Evolutionary conservation across 1,139 yeast species (phyloP), one percentile per base, ranked within the genome.

Genomic region (Pichia sp.): DNA sequence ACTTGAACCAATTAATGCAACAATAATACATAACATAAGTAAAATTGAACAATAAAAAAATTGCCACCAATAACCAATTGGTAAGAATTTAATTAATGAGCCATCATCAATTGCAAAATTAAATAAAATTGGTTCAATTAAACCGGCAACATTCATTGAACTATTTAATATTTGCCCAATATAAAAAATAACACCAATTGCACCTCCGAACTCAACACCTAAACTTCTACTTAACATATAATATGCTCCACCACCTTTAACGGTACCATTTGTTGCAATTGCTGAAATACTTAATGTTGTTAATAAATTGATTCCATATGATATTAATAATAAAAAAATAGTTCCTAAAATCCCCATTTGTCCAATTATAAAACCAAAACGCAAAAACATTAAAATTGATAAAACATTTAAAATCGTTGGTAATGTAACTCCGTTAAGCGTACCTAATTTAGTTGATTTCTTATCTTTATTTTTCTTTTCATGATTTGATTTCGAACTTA

Each of bases 131-230:
- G 92, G 92, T 61, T 84, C 94, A 42, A 82, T 77, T 48, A 83
- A 71, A 63, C 94, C 94, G 8, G 85, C 89, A 43, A 83, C 90
- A 57, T 84, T 84, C 72, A 84, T 73, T 35, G 90, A 78, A 41
- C 87, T 73, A 59, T 84, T 84, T 46, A 84, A 67, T 30, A 82
- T 81, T 62, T 84, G 94, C 0, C 94, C 94, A 46, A 83, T 69
- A 56, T 79, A 84, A 59, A 84, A 83, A 27, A 84, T 83, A 31
- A 84, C 68, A 0, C 94, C 94, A 49, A 84, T 83, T 2, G 92
- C 82, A 4, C 92, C 92, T 30, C 94, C 94, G 62, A 84, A 84
- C 57, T 84, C 94, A 2, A 89, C 90, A 0, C 94, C 94, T 51
- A 84, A 65, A 35, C 87, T 80, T 56, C 94, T 66, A 16, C 87